Percentiles rank a stretch among this genome's conserved stretches.
phyloP scores from a whole-genome alignment of 164 flowering plant species.

The Dillenia suffruticosa region DNA sequence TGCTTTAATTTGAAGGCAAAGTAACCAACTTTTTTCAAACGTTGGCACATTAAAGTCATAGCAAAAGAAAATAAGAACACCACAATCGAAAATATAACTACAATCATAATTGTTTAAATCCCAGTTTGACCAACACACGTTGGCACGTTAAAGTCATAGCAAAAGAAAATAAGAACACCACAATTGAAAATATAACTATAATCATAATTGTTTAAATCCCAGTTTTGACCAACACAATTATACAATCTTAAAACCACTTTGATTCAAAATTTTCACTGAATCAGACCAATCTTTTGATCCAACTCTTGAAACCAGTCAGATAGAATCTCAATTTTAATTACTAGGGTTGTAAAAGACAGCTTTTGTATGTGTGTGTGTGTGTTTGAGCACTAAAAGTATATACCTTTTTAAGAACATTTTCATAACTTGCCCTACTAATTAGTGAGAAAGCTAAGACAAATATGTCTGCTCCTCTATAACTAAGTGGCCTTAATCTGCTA shows the following conservation, averaged over 20 bases:
- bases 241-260: too few species aligned
- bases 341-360: too few species aligned
- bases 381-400: constrained; percentile 1
- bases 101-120: not conserved
- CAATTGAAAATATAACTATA: not conserved
- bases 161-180: constrained; percentile 3
- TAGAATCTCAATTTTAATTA: too few species aligned
- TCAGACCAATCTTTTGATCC: too few species aligned
- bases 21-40: constrained; percentile 17
- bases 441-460: constrained; percentile 96
- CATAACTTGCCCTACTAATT: constrained; percentile 95
- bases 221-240: too few species aligned
- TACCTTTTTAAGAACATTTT: constrained; percentile 99
- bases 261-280: too few species aligned
- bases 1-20: constrained; percentile 9
- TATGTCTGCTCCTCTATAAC: constrained; percentile 96
- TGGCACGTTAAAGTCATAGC: constrained; percentile 6
- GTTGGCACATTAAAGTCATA: not conserved
- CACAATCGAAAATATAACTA: not conserved
- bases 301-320: too few species aligned
- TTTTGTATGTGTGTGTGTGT: too few species aligned
- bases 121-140: too few species aligned
- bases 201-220: not conserved
- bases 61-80: constrained; percentile 1
- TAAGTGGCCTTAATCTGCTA: constrained; percentile 95